Percentiles rank a stretch among this genome's conserved stretches.
These are phyloP conservation scores for Xylariomycetidae sp. DNA, from an alignment of 2,329 filamentous ascomycete genomes.

Conservation along the genomic window DNA sequence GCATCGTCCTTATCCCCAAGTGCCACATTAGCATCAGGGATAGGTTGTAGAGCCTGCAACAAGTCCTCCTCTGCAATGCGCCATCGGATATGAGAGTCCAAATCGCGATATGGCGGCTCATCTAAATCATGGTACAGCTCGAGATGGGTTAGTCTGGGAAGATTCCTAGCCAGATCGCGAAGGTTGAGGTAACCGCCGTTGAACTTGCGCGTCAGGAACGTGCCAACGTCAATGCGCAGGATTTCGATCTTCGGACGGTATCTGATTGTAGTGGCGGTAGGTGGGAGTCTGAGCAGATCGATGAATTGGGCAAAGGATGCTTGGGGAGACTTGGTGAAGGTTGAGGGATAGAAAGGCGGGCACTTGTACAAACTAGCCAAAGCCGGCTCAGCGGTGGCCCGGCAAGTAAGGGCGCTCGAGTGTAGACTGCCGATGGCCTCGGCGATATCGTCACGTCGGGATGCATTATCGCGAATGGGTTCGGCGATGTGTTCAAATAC, in stretches of 20 bases:
- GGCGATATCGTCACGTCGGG: slow-evolving; percentile 37
- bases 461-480: slow-evolving; percentile 43
- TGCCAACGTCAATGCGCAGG: slow-evolving; percentile 63
- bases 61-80: slow-evolving; percentile 55
- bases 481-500: slow-evolving; percentile 66
- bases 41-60: slow-evolving; percentile 57
- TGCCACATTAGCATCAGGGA: slow-evolving; percentile 37
- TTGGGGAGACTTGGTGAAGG: slow-evolving; percentile 35
- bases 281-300: slow-evolving; percentile 32
- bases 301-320: slow-evolving; percentile 49
- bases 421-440: slow-evolving; percentile 47
- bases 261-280: slow-evolving; percentile 47
- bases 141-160: slow-evolving; percentile 64
- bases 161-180: slow-evolving; percentile 52
- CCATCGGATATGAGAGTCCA: slow-evolving; percentile 60
- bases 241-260: slow-evolving; percentile 68
- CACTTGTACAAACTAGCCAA: slow-evolving; percentile 67
- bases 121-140: slow-evolving; percentile 70
- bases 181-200: slow-evolving; percentile 41
- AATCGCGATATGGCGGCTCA: slow-evolving; percentile 58
- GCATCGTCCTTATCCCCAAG: slow-evolving; percentile 28
- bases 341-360: slow-evolving; percentile 53
- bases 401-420: slow-evolving; percentile 57
- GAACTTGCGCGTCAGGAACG: slow-evolving; percentile 21
- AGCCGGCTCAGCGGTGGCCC: slow-evolving; percentile 65